These are phyloP conservation scores for Psilocybe tampanensis DNA, from an alignment of 768 basidiomycete genomes.

Conservation along the genomic window DNA sequence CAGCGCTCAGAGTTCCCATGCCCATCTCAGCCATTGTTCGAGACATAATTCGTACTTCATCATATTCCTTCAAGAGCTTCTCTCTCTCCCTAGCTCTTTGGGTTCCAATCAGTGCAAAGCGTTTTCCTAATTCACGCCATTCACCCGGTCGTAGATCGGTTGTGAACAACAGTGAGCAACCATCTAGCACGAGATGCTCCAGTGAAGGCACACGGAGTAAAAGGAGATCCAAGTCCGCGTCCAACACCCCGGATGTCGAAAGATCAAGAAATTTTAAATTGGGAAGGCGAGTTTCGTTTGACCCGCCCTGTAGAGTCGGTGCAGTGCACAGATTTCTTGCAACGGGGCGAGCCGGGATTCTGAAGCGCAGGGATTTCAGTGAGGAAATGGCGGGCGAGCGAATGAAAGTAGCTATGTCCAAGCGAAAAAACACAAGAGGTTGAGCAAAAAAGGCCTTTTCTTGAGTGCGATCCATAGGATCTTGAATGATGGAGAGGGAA, in stretches of 20 bases:
- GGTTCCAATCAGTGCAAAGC: slow-evolving; percentile 63
- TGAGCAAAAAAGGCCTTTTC: slow-evolving; percentile 71
- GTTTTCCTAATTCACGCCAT: slow-evolving; percentile 63
- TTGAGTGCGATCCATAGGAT: slow-evolving; percentile 50
- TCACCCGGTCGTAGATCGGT: slow-evolving; percentile 55
- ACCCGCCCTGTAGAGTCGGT: not conserved
- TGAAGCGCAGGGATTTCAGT: slow-evolving; percentile 62
- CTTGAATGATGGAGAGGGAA: slow-evolving; percentile 66
- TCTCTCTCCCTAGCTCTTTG: slow-evolving; percentile 68
- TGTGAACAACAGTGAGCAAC: slow-evolving; percentile 50
- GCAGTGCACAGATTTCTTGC: slow-evolving; percentile 40
- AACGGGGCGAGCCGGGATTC: slow-evolving; percentile 70
- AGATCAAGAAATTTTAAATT: slow-evolving; percentile 69
- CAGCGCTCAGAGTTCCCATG: not conserved
- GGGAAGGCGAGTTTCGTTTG: slow-evolving; percentile 37
- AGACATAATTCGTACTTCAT: slow-evolving; percentile 34
- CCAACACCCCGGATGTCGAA: slow-evolving; percentile 64
- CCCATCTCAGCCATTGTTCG: slow-evolving; percentile 6
- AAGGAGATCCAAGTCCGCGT: slow-evolving; percentile 55
- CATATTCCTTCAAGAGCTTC: slow-evolving; percentile 55
- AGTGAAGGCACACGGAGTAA: slow-evolving; percentile 52
- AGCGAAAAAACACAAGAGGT: slow-evolving; percentile 82
- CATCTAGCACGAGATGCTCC: slow-evolving; percentile 72
- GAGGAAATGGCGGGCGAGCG: slow-evolving; percentile 50
- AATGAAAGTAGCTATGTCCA: slow-evolving; percentile 54